Evolutionary conservation across 495 filamentous ascomycete species (phyloP).

Genomic region (Penicillium cinerascens): DNA sequence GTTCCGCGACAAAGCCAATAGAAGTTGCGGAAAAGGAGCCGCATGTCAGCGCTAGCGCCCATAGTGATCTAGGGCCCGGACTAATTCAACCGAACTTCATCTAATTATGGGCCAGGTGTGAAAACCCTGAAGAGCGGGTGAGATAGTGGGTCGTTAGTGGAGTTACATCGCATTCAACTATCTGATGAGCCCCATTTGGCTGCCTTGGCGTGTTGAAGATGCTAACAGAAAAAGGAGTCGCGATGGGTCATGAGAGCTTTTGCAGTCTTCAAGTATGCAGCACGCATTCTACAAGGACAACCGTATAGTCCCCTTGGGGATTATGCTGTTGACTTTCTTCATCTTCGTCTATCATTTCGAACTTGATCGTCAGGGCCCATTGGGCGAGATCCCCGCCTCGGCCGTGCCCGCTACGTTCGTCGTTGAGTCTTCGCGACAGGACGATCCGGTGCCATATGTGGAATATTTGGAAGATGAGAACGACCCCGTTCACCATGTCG

Average conservation of each 20-base stretch:
- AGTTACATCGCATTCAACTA: not conserved
- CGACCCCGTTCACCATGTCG: constrained; percentile 2
- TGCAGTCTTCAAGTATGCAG: constrained; percentile 3
- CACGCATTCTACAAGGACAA: constrained; percentile 25
- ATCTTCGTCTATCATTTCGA: constrained; percentile 27
- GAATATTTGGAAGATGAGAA: constrained; percentile 1
- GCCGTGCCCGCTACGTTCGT: constrained; percentile 4
- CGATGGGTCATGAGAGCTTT: not conserved
- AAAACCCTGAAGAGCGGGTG: not conserved
- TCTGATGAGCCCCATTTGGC: not conserved
- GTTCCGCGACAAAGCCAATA: not conserved
- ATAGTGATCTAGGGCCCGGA: not conserved
- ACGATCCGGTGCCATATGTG: not conserved
- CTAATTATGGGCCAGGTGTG: not conserved
- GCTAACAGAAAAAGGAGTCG: not conserved
- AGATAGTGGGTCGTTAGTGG: constrained; percentile 9
- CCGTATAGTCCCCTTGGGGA: constrained; percentile 25
- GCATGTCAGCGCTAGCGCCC: constrained; percentile 3
- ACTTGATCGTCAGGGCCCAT: constrained; percentile 13
- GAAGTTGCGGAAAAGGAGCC: not conserved
- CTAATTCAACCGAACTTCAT: not conserved
- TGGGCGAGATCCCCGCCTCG: constrained; percentile 5
- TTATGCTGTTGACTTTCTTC: constrained; percentile 25
- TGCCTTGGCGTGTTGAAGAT: not conserved
- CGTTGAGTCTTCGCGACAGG: not conserved